Conservation (phyloP, 2,329 filamentous ascomycete genomes). For the Hyphodiscus sp. region DNA sequence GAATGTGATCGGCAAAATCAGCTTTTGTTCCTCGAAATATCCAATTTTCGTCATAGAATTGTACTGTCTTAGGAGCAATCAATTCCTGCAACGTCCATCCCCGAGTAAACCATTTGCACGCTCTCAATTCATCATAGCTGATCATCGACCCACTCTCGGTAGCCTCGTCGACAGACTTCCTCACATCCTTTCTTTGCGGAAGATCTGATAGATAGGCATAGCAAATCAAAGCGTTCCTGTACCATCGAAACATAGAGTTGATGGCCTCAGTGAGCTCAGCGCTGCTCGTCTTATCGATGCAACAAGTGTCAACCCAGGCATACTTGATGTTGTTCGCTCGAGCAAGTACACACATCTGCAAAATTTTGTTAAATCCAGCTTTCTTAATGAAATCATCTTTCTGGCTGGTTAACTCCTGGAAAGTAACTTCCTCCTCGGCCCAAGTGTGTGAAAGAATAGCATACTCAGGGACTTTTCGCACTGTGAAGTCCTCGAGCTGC, state of each 20-base stretch:
- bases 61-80: neutral
- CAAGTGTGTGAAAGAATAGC: constrained; percentile 12
- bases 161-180: too few species aligned
- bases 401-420: neutral
- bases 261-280: constrained; percentile 12
- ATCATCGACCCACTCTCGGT: neutral
- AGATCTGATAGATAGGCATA: constrained; percentile 9
- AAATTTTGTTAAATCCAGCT: constrained; percentile 6
- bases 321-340: neutral
- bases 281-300: constrained; percentile 12
- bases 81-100: constrained; percentile 7
- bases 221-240: constrained; percentile 3
- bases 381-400: neutral
- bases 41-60: constrained; percentile 1
- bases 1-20: neutral
- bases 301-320: constrained; percentile 12
- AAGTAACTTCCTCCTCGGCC: constrained; percentile 10
- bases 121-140: neutral
- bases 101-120: constrained; percentile 1
- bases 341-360: neutral
- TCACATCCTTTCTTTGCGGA: neutral
- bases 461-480: constrained; percentile 10
- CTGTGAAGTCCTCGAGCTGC: neutral
- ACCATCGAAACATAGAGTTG: constrained; percentile 16
- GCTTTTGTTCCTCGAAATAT: neutral